These are phyloP conservation scores for Puccinia coronata DNA, from an alignment of 1,284 basidiomycete species.

Conservation along the genomic window DNA sequence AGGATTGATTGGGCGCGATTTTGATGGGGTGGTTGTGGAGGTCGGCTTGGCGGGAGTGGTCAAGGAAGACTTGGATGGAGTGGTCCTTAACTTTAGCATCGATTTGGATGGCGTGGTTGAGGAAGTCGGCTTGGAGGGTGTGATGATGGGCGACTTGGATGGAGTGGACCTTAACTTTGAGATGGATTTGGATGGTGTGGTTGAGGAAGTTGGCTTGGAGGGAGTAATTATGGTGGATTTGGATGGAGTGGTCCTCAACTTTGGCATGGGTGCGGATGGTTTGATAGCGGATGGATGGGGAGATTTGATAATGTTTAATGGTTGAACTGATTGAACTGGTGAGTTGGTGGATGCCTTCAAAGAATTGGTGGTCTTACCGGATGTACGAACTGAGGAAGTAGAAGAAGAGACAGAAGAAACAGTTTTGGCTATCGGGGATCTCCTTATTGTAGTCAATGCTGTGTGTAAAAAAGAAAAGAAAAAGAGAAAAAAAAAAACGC, in stretches of 20 bases:
- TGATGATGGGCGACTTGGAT: background rate
- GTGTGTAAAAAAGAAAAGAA: background rate
- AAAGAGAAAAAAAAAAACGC: too few species aligned
- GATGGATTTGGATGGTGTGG: conserved; percentile 9
- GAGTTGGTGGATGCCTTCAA: background rate
- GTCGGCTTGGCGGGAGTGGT: conserved; percentile 8
- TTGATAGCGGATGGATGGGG: background rate
- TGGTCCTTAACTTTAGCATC: background rate
- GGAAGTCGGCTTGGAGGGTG: background rate
- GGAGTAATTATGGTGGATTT: background rate
- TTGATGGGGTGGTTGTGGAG: conserved; percentile 19
- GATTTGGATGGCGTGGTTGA: background rate
- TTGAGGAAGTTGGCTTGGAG: background rate
- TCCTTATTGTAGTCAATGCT: conserved; percentile 4
- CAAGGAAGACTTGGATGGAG: background rate
- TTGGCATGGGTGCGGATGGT: background rate
- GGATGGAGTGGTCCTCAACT: background rate
- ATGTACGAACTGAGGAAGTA: background rate
- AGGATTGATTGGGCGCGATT: conserved; percentile 10
- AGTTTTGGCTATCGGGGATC: background rate
- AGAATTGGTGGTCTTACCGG: background rate
- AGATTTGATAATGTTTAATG: too few species aligned
- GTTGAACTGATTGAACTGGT: too few species aligned
- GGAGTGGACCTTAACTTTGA: background rate
- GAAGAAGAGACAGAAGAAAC: too few species aligned